Evolutionary conservation across 345 rosid genomes (phyloP), one percentile per base, ranked within the genome.

Genomic region (Noccaea caerulescens): DNA sequence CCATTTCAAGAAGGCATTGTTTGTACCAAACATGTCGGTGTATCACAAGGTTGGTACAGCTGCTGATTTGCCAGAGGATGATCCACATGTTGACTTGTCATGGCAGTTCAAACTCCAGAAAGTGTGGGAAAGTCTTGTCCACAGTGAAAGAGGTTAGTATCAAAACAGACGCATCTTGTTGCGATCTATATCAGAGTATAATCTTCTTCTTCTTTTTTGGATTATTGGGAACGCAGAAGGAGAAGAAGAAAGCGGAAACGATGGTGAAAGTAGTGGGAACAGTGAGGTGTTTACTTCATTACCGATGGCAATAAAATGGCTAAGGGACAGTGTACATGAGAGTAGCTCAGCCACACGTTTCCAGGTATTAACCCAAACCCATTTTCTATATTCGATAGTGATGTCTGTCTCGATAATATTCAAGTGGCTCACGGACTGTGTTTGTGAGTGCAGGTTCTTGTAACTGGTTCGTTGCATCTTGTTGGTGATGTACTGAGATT

Each of bases 21-120:
- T 95, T 86, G 98, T 88, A 3, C 97, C 98, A n/a, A 95, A 90
- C 75, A 77, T 81, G 77, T 92, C 98, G 0, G 84, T 87, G 70
- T 89, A 89, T 83, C 45, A 85, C 85, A 92, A 90, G 82, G 96
- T 92, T 76, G 93, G 92, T 77, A 62, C 92, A 50, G 75, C 75
- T 20, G 66, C 81, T 50, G 73, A 79, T 69, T 66, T 71, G 56
- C 84, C 89, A 37, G 79, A 85, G 54, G 61, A 65, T 58, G 92
- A 83, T 75, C 78, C 85, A 68, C 82, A 89, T 66, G 87, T 86
- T 32, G 93, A 95, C 79, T 81, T 95, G 82, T 92, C 96, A 3
- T 95, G 97, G 97, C 98, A 95, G 60, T 80, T 84, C 53, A 44
- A 87, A 72, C 88, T 90, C 63, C 98, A 95, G 74, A 88, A 76